A percentile compares a stretch with the other conserved stretches of the same genome.
phyloP scores from a whole-genome alignment of 306 rosid genomes.

The Gynostemma pentaphyllum region DNA sequence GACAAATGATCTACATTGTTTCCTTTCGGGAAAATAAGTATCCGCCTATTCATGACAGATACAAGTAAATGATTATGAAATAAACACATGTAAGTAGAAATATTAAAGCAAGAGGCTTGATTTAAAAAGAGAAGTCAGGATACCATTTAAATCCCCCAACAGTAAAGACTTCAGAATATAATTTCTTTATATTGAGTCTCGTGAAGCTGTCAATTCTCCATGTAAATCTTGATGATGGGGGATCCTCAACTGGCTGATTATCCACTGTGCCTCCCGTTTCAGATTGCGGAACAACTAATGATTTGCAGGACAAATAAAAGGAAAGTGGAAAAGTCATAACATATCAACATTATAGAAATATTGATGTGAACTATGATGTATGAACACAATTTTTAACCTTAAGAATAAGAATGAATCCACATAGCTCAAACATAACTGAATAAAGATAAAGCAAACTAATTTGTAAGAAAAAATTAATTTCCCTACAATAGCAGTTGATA shows the following conservation, averaged over 20 bases:
- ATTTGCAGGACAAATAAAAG: conserved; percentile 14
- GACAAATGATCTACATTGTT: conserved; percentile 86
- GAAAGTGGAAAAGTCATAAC: no score
- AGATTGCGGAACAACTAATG: conserved; percentile 51
- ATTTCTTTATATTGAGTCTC: conserved; percentile 57
- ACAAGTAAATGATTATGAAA: neutral
- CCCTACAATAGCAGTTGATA: conserved; percentile 4
- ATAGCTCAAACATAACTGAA: neutral
- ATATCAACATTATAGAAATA: no score
- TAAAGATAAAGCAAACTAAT: neutral
- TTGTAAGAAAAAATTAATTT: neutral
- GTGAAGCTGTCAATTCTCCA: conserved; percentile 82
- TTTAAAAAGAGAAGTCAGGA: conserved; percentile 2
- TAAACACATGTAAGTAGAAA: neutral
- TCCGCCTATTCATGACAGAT: conserved; percentile 38
- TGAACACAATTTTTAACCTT: neutral
- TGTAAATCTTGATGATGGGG: conserved; percentile 57
- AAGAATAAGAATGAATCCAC: neutral
- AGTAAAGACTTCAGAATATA: conserved; percentile 55
- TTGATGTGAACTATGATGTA: no score
- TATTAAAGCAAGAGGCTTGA: neutral
- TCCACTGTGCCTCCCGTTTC: conserved; percentile 55
- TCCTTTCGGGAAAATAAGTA: conserved; percentile 83
- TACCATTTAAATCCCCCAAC: conserved; percentile 90
- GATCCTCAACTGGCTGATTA: conserved; percentile 70